These are phyloP conservation scores for Pilasporangium apinafurcum DNA, from an alignment of 352 stramenopile genomes.

Conservation along the genomic window DNA sequence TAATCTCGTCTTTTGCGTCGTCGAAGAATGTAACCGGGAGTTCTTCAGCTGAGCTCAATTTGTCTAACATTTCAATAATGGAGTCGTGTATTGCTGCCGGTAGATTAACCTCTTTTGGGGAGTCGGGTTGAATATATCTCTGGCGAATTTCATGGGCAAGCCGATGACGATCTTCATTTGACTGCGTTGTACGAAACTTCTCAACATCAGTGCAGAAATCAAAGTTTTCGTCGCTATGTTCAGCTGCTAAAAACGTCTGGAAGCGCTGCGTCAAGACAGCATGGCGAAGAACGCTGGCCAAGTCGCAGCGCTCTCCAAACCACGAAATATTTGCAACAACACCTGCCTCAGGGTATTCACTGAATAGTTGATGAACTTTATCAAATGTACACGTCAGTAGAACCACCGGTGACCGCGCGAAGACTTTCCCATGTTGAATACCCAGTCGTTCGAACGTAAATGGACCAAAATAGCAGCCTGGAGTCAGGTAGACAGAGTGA, in stretches of 20 bases:
- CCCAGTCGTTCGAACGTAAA: conserved; percentile 73
- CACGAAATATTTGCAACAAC: conserved; percentile 72
- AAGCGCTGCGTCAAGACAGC: conserved; percentile 51
- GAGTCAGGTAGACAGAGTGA: conserved; percentile 50
- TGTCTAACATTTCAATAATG: conserved; percentile 23
- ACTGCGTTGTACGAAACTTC: conserved; percentile 25
- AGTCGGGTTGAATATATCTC: conserved; percentile 49
- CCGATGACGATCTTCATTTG: conserved; percentile 17
- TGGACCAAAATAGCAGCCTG: conserved; percentile 61
- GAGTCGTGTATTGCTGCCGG: conserved; percentile 49
- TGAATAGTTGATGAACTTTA: conserved; percentile 38
- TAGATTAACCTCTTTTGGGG: conserved; percentile 70
- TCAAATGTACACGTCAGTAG: conserved; percentile 45
- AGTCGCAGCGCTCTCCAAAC: conserved; percentile 61
- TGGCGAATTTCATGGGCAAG: conserved; percentile 35
- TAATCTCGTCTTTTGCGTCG: conserved; percentile 63
- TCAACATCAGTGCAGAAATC: conserved; percentile 68
- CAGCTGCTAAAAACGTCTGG: conserved; percentile 53
- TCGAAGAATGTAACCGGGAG: conserved; percentile 44
- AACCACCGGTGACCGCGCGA: conserved; percentile 45
- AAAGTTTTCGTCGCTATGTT: conserved; percentile 80
- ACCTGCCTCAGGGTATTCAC: conserved; percentile 43
- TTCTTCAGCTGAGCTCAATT: conserved; percentile 11
- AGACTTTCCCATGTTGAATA: conserved; percentile 30
- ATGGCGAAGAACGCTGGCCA: conserved; percentile 56